These are phyloP conservation scores for Cyclocybe aegerita DNA, from an alignment of 768 basidiomycete species.

Conservation along the genomic window DNA sequence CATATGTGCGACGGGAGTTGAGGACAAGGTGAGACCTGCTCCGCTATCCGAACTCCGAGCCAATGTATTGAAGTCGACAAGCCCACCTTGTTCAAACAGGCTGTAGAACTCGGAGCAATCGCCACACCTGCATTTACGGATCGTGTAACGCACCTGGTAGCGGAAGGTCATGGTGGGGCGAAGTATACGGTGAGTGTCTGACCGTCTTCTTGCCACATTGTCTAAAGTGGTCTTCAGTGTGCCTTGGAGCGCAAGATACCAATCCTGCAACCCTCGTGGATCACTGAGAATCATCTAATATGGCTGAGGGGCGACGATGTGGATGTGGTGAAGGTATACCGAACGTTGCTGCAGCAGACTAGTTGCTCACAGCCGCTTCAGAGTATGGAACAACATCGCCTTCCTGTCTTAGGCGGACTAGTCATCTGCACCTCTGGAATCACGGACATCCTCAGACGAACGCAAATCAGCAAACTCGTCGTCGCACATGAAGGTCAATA, in stretches of 20 bases:
- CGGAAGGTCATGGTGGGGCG: slow-evolving; percentile 73
- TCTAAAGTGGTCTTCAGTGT: slow-evolving; percentile 48
- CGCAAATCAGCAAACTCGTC: slow-evolving; percentile 63
- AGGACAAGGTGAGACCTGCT: slow-evolving; percentile 62
- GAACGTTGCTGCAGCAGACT: not conserved
- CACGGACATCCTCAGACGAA: slow-evolving; percentile 56
- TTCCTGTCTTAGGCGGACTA: slow-evolving; percentile 73
- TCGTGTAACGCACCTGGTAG: slow-evolving; percentile 85
- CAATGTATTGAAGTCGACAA: slow-evolving; percentile 25
- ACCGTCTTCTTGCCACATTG: not conserved
- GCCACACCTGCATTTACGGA: slow-evolving; percentile 76
- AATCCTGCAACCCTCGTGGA: slow-evolving; percentile 78
- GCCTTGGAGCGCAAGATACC: slow-evolving; percentile 80
- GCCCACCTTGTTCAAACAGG: slow-evolving; percentile 74
- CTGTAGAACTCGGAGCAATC: slow-evolving; percentile 77
- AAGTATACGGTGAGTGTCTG: slow-evolving; percentile 68
- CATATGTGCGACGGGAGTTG: slow-evolving; percentile 75
- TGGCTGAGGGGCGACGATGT: slow-evolving; percentile 86
- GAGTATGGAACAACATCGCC: slow-evolving; percentile 59
- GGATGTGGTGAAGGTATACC: slow-evolving; percentile 57
- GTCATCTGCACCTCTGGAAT: slow-evolving; percentile 77
- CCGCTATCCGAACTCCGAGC: not conserved
- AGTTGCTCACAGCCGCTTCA: slow-evolving; percentile 24
- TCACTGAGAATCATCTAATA: slow-evolving; percentile 62
- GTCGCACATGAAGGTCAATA: slow-evolving; percentile 65